Evolutionary conservation across 768 basidiomycete species (phyloP), one percentile per base, ranked within the genome.

Genomic region (Suillus variegatus): DNA sequence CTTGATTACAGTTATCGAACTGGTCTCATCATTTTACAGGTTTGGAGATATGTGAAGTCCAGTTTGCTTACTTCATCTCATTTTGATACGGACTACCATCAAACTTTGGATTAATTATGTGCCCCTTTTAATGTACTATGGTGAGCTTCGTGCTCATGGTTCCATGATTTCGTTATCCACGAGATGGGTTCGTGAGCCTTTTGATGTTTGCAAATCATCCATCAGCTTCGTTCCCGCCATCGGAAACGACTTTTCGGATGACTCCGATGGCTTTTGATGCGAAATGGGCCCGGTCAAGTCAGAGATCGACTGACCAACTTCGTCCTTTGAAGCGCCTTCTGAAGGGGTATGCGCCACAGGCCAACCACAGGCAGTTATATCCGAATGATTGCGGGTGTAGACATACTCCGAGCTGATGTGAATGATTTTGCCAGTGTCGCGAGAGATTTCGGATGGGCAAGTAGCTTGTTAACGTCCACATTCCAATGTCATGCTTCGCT

Each of bases 41-140:
- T 76, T 76, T 49, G 74, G 69, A 60, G 70, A 77, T 40, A 38
- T 69, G 61, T 75, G 63, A 65, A 57, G 36, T 60, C 25, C 18
- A 60, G 8, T 5, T 43, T 28, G 18, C 41, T 28, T 28, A 57
- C 38, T 40, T 35, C 36, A 22, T 58, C 18, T 57, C 25, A 40
- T 41, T 18, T 28, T 58, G 25, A 58, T 43, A 32, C 3, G 40
- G 12, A 41, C 18, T 10, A 40, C 22, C 22, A 58, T 58, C 14
- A 16, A 57, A 57, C 56, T 38, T 60, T 60, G 58, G 25, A 43
- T 28, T 32, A 60, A 60, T 58, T 25, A 58, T 43, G 41, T 4
- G 25, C 40, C 41, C 41, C 38, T 32, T 52, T 32, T 13, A 10
- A 60, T 60, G 25, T 43, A 60, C 25, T 43, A 60, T 43, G 41